Percentiles rank a stretch among this genome's conserved stretches.
These are phyloP conservation scores for Amyloporia xantha DNA, from an alignment of 768 basidiomycete genomes.

Conservation along the genomic window DNA sequence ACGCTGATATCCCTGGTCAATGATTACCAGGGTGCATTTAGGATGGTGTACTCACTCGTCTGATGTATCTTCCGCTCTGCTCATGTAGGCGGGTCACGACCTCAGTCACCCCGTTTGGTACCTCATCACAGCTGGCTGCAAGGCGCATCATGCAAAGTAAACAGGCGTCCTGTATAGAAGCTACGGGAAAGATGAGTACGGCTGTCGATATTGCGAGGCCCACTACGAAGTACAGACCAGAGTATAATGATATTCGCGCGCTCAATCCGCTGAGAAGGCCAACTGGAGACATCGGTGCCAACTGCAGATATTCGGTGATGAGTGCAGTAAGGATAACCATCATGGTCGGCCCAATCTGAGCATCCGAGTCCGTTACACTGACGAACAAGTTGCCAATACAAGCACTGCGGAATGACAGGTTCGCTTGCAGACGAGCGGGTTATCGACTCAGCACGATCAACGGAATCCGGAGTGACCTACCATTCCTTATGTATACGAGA, in stretches of 20 bases:
- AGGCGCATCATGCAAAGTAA: slow-evolving; percentile 68
- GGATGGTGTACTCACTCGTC: slow-evolving; percentile 34
- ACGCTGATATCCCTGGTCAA: slow-evolving; percentile 37
- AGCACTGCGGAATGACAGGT: slow-evolving; percentile 31
- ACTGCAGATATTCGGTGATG: slow-evolving; percentile 53
- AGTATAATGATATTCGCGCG: slow-evolving; percentile 31
- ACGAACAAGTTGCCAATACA: slow-evolving; percentile 28
- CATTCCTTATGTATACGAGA: slow-evolving; percentile 41
- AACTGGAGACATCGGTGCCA: slow-evolving; percentile 41
- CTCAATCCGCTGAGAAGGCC: slow-evolving; percentile 43
- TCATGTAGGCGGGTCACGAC: slow-evolving; percentile 39
- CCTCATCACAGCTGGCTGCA: slow-evolving; percentile 47
- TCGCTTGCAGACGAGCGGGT: no score
- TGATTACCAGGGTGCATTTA: not conserved
- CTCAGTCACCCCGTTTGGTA: slow-evolving; percentile 39
- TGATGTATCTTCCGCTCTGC: slow-evolving; percentile 47
- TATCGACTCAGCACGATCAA: no score
- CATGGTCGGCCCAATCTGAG: slow-evolving; percentile 42
- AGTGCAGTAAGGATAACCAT: slow-evolving; percentile 66
- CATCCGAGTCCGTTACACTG: slow-evolving; percentile 31
- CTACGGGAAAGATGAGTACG: slow-evolving; percentile 28
- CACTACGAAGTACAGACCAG: no score
- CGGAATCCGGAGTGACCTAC: no score
- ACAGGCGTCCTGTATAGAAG: slow-evolving; percentile 65
- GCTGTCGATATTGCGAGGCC: no score